Conservation (phyloP, 2,329 filamentous ascomycete species). For the Domatiomyces globalis region DNA sequence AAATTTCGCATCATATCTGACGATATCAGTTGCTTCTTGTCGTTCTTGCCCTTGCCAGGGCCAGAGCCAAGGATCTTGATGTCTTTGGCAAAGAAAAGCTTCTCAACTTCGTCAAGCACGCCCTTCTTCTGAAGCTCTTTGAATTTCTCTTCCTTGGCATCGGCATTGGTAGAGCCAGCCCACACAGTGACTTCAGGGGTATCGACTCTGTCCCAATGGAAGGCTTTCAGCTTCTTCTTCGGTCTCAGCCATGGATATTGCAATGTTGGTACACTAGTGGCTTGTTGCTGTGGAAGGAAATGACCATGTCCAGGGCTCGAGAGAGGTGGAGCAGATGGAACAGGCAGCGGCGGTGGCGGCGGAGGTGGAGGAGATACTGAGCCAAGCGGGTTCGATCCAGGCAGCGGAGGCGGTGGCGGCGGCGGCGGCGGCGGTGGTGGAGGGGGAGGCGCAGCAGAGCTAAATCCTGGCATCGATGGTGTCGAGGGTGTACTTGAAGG, state of each 20-base stretch:
- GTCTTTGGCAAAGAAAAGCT: conserved; percentile 93
- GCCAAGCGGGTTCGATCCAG: conserved; percentile 24
- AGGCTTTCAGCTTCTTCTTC: conserved; percentile 98
- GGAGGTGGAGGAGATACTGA: conserved; percentile 34
- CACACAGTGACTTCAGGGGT: conserved; percentile 81
- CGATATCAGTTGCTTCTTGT: conserved; percentile 96
- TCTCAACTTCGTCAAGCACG: conserved; percentile 94
- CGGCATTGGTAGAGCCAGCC: conserved; percentile 76
- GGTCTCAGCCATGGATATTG: conserved; percentile 69
- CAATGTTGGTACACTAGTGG: conserved; percentile 44
- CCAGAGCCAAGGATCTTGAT: conserved; percentile 70
- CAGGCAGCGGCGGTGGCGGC: conserved; percentile 39
- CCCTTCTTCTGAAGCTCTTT: conserved; percentile 84
- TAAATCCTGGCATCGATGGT: conserved; percentile 30
- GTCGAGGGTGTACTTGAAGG: conserved; percentile 35
- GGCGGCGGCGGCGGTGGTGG: conserved; percentile 13
- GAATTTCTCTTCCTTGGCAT: conserved; percentile 91
- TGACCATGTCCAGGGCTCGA: conserved; percentile 48
- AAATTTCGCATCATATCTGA: conserved; percentile 78
- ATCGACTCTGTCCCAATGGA: conserved; percentile 99
- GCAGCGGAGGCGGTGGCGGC: conserved; percentile 30
- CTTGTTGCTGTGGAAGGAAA: conserved; percentile 54
- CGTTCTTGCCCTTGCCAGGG: conserved; percentile 58
- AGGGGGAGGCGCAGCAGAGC: conserved; percentile 18
- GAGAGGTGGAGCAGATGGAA: conserved; percentile 52